Percentiles rank a stretch among this genome's conserved stretches.
Conservation (phyloP, 2,329 filamentous ascomycete species). For the Cercospora citrullina region DNA sequence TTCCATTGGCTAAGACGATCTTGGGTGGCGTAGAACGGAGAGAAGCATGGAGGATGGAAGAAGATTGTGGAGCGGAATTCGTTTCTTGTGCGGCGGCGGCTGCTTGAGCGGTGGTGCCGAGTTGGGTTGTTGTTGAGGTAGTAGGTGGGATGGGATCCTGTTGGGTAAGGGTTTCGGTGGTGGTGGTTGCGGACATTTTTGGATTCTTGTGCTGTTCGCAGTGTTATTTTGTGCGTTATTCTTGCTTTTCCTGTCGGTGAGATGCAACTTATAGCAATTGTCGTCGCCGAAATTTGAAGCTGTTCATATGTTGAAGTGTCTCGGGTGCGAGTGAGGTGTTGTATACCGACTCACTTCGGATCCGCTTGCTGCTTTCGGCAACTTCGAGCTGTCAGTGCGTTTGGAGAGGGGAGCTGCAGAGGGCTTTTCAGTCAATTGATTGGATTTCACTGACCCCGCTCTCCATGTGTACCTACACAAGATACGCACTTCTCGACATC, state of each 20-base stretch:
- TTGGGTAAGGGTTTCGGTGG: not conserved
- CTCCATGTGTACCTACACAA: not conserved
- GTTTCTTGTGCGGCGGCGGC: not conserved
- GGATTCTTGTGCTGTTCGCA: not conserved
- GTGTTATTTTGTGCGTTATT: not conserved
- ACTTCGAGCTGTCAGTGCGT: not conserved
- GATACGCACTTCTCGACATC: not conserved
- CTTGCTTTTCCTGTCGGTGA: not conserved
- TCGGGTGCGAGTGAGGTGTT: not conserved
- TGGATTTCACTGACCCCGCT: not conserved
- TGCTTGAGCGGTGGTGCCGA: conserved; percentile 21
- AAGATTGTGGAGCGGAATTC: not conserved
- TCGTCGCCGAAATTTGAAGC: not conserved
- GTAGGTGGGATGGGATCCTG: not conserved
- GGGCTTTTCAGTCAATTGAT: not conserved
- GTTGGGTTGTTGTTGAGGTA: not conserved
- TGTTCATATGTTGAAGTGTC: not conserved
- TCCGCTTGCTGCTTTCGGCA: conserved; percentile 4
- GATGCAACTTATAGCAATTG: not conserved
- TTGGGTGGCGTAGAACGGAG: conserved; percentile 47
- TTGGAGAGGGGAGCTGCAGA: not conserved
- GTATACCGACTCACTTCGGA: not conserved
- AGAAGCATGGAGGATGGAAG: conserved; percentile 52
- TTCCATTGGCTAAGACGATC: conserved; percentile 51
- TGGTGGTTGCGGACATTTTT: not conserved